phyloP scores from a whole-genome alignment of 495 filamentous ascomycete species.

The Lophiostoma macrostomum region DNA sequence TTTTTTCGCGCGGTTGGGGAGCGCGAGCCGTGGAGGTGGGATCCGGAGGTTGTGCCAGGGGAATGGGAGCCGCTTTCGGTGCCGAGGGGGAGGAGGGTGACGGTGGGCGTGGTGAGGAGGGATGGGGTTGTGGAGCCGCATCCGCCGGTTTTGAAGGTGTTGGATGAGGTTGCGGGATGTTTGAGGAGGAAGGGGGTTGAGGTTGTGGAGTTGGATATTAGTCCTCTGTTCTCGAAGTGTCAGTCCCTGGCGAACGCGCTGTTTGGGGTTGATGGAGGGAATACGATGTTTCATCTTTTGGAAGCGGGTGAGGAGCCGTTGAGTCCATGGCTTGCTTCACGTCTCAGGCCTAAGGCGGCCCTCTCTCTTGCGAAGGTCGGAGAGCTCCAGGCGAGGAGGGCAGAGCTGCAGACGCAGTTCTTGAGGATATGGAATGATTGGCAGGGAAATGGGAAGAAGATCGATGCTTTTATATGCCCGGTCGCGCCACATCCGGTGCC shows the following conservation, averaged over 20 bases:
- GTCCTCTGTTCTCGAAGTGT: slow-evolving; percentile 50
- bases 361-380: slow-evolving; percentile 46
- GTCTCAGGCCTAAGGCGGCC: slow-evolving; percentile 46
- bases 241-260: slow-evolving; percentile 56
- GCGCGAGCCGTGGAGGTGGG: slow-evolving; percentile 36
- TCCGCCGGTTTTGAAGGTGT: slow-evolving; percentile 53
- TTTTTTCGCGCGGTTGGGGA: slow-evolving; percentile 37
- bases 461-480: slow-evolving; percentile 43
- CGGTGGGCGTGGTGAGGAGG: slow-evolving; percentile 54
- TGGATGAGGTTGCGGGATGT: slow-evolving; percentile 50
- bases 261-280: slow-evolving; percentile 55
- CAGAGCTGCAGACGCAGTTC: slow-evolving; percentile 53
- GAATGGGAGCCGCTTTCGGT: slow-evolving; percentile 32
- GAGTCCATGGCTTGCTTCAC: slow-evolving; percentile 55
- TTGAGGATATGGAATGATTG: slow-evolving; percentile 54
- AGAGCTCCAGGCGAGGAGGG: slow-evolving; percentile 50
- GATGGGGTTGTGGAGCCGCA: slow-evolving; percentile 59
- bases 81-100: slow-evolving; percentile 35
- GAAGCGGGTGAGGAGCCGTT: slow-evolving; percentile 54
- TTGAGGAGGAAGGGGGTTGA: slow-evolving; percentile 47
- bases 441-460: slow-evolving; percentile 24
- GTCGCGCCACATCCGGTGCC: slow-evolving; percentile 52
- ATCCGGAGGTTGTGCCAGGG: slow-evolving; percentile 37
- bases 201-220: slow-evolving; percentile 52
- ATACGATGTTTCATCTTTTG: slow-evolving; percentile 53